Evolutionary conservation across 768 basidiomycete species (phyloP).

Genomic region (Phlegmacium glaucopus): DNA sequence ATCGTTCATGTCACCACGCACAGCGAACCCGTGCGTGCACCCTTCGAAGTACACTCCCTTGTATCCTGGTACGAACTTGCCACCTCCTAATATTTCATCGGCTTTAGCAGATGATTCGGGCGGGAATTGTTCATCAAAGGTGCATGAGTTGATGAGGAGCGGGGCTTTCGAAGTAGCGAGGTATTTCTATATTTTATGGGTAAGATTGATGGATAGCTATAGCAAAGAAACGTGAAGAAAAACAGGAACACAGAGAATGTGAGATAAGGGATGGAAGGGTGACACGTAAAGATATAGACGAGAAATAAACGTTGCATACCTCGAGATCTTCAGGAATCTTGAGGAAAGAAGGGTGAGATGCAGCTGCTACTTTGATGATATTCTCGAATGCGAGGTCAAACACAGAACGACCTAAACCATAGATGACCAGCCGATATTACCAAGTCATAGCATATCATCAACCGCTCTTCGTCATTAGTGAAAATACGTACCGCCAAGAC

Average conservation of each 20-base stretch:
- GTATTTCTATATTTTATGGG: conserved; percentile 40
- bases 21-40: conserved; percentile 50
- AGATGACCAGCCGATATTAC: too few relatives aligned
- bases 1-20: conserved; percentile 42
- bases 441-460: not conserved
- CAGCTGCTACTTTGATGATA: conserved; percentile 43
- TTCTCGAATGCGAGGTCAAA: conserved; percentile 63
- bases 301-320: conserved; percentile 26
- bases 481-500: conserved; percentile 52
- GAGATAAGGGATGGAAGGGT: too few relatives aligned
- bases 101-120: conserved; percentile 37
- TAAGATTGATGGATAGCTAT: not conserved
- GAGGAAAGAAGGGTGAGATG: conserved; percentile 63
- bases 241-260: too few relatives aligned
- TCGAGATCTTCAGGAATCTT: conserved; percentile 58
- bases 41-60: conserved; percentile 42
- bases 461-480: not conserved
- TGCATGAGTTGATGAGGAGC: conserved; percentile 64
- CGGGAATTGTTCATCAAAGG: conserved; percentile 47
- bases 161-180: conserved; percentile 41
- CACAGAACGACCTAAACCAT: conserved; percentile 42
- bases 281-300: too few relatives aligned
- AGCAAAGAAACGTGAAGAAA: not conserved
- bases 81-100: conserved; percentile 44
- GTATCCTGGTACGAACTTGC: conserved; percentile 45